Evolutionary conservation across 805 yeast genomes (phyloP), one percentile per base, ranked within the genome.

Genomic region (Metahyphopichia silvanorum): DNA sequence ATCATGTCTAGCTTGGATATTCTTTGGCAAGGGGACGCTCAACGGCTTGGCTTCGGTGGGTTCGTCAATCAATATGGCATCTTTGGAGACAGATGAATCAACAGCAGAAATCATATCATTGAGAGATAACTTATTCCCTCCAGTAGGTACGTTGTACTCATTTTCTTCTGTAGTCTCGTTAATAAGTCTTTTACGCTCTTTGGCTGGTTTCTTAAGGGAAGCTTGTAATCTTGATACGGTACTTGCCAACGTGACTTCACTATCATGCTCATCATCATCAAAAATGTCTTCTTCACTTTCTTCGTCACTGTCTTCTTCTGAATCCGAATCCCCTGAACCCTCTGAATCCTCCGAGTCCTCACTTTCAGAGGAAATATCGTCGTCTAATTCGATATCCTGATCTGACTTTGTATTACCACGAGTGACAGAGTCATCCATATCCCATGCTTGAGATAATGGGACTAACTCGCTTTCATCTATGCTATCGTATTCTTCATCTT

Each of bases 371-470:
- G 50, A 40, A 22, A 50, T 64, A 33, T 55, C 62, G 32, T 55
- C 57, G 23, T 56, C 44, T 32, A 60, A 54, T 1, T 55, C 53
- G 17, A 55, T 34, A n/a, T 52, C 60, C 32, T 40, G 48, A 38
- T 29, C 40, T 15, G 13, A 23, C 9, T 17, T 17, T 10, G n/a
- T 27, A n/a, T 14, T 12, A 27, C 35, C 50, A 36, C 43, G 39
- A 32, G 51, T 41, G 38, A 75, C 81, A 18, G 55, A 60, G 20
- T 80, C 86, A 53, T 86, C 93, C 58, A 77, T 57, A 50, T 84
- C 96, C 95, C 95, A 87, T 3, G 86, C 88, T 44, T 81, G 88
- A n/a, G 95, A 82, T 24, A 88, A 65, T 0, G 94, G 76, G 38
- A 83, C 71, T 33, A 88, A 68, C 43, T 86, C 84, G 19, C 58